Evolutionary conservation across 208 protist species (phyloP).

Genomic region (Trypanosoma cruzi): DNA sequence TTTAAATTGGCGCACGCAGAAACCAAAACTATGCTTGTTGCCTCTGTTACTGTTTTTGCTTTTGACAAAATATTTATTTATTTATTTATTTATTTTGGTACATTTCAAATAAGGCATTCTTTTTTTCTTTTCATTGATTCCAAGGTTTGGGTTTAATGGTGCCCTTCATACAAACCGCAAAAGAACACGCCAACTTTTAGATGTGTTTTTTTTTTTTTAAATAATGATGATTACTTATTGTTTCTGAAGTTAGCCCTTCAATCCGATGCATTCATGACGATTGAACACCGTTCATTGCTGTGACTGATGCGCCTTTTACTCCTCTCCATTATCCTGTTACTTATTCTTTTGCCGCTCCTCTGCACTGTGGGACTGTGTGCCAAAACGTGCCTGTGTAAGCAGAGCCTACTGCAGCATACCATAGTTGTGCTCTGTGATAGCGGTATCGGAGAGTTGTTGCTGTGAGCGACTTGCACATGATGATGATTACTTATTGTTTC

Average conservation of each 20-base stretch:
- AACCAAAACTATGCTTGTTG: constrained; percentile 10
- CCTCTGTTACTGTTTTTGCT: background rate
- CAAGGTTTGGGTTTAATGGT: background rate
- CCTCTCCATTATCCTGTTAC: background rate
- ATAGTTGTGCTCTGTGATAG: too few species aligned
- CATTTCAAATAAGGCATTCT: background rate
- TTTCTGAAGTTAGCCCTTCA: too few species aligned
- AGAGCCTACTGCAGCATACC: constrained; percentile 8
- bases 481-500: too few species aligned
- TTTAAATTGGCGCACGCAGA: background rate
- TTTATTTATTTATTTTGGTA: too few species aligned
- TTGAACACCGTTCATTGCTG: constrained; percentile 7
- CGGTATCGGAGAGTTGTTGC: too few species aligned
- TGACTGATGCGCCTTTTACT: constrained; percentile 1
- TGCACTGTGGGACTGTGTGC: background rate
- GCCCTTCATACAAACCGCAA: background rate
- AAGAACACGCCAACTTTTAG: background rate
- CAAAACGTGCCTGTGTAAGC: constrained; percentile 27
- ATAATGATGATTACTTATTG: too few species aligned
- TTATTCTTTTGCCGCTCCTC: background rate
- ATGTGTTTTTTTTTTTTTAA: too few species aligned
- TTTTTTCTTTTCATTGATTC: background rate
- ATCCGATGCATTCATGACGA: too few species aligned
- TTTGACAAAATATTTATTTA: background rate
- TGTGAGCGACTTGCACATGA: constrained; percentile 11